Conservation (phyloP, 2,329 filamentous ascomycete species). For the Alternaria alternata region DNA sequence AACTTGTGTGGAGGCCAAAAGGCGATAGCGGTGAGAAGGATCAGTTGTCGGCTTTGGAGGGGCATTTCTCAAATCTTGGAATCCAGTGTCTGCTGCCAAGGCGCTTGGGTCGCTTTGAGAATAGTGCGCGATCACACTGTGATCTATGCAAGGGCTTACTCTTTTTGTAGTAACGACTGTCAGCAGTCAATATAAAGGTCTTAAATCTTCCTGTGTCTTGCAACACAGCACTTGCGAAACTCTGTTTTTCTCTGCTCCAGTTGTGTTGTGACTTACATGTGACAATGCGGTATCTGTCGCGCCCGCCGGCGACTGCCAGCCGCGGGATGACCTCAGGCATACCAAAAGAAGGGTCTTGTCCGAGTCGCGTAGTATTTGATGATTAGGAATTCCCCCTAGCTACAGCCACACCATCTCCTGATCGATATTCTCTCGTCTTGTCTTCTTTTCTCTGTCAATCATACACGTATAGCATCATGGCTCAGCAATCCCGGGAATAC, state of each 20-base stretch:
- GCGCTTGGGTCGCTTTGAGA: background rate
- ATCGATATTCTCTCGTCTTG: conserved; percentile 1
- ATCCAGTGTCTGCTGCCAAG: conserved; percentile 13
- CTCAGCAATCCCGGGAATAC: conserved; percentile 59
- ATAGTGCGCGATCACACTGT: conserved; percentile 1
- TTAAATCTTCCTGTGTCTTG: background rate
- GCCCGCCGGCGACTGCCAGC: conserved; percentile 18
- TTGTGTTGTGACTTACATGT: background rate
- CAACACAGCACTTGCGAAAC: background rate
- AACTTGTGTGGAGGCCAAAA: conserved; percentile 6
- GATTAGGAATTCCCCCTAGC: conserved; percentile 19
- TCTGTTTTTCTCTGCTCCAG: background rate
- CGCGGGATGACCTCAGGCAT: conserved; percentile 28
- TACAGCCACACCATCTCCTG: conserved; percentile 6
- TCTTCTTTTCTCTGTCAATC: conserved; percentile 12
- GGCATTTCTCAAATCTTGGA: conserved; percentile 11
- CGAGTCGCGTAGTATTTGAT: conserved; percentile 21
- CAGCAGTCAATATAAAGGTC: background rate
- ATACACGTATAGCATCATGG: conserved; percentile 29
- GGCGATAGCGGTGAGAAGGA: conserved; percentile 22
- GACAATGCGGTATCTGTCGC: conserved; percentile 11
- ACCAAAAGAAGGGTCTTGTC: conserved; percentile 34
- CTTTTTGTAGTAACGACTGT: background rate
- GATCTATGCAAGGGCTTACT: conserved; percentile 1
- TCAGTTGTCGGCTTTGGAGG: conserved; percentile 12